A percentile compares a stretch with the other conserved stretches of the same genome.
Conservation (phyloP, 805 yeast species). For the Saccharomycopsis javanensis region DNA sequence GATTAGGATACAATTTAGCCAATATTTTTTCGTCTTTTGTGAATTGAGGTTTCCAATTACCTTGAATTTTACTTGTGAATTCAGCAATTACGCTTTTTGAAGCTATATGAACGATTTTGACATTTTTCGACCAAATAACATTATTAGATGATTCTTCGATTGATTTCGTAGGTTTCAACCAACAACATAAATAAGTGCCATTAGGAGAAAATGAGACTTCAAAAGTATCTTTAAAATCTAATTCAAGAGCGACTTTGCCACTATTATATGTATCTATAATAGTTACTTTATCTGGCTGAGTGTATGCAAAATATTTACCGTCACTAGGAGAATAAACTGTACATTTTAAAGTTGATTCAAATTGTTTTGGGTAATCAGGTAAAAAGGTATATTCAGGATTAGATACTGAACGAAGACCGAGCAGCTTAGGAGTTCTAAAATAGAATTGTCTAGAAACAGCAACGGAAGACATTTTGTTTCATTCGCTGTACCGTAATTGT, state of each 20-base stretch:
- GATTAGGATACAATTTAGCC: conserved; percentile 48
- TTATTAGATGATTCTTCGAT: conserved; percentile 53
- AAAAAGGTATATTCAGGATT: conserved; percentile 28
- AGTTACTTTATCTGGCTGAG: conserved; percentile 52
- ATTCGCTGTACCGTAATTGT: too few relatives aligned
- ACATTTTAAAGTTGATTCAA: conserved; percentile 3
- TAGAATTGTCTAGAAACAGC: conserved; percentile 24
- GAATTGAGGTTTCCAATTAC: conserved; percentile 89
- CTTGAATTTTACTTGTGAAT: conserved; percentile 73
- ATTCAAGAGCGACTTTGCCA: conserved; percentile 36
- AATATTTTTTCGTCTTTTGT: conserved; percentile 68
- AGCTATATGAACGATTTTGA: conserved; percentile 58
- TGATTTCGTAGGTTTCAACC: conserved; percentile 73
- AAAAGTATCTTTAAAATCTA: conserved; percentile 57
- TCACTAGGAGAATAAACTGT: conserved; percentile 36
- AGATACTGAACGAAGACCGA: conserved; percentile 31
- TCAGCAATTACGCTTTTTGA: conserved; percentile 41
- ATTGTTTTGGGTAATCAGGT: neutral
- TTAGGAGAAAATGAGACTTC: conserved; percentile 85
- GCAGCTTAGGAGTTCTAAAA: conserved; percentile 44
- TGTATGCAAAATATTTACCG: conserved; percentile 62
- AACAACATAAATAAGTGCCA: conserved; percentile 72
- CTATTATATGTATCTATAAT: conserved; percentile 40
- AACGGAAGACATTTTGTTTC: neutral
- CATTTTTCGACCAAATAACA: conserved; percentile 54